Conservation (phyloP, 345 rosid species). For the Schrenkiella parvula region DNA sequence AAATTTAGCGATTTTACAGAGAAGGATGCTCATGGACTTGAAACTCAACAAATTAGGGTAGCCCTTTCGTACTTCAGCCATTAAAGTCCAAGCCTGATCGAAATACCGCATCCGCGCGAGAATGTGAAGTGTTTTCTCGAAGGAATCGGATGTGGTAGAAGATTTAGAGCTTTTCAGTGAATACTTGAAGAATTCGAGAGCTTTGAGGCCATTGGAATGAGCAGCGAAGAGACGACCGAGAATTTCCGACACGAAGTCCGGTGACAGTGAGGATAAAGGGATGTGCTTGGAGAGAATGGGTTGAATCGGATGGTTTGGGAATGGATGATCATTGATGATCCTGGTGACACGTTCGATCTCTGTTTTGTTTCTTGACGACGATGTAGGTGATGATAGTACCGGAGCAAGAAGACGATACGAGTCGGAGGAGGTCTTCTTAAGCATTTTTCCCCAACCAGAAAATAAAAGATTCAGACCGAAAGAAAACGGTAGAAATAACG, state of each 20-base stretch:
- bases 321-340: conserved; percentile 74
- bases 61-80: conserved; percentile 41
- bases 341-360: conserved; percentile 50
- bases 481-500: not conserved
- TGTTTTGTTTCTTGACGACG: conserved; percentile 6
- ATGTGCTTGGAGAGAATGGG: conserved; percentile 44
- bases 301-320: conserved; percentile 55
- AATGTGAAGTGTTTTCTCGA: conserved; percentile 82
- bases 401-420: conserved; percentile 26
- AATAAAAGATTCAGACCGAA: not conserved
- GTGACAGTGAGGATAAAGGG: conserved; percentile 37
- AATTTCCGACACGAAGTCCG: conserved; percentile 47
- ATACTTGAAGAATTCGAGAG: conserved; percentile 70
- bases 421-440: conserved; percentile 11
- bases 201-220: conserved; percentile 86
- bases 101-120: conserved; percentile 80
- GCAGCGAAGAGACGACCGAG: conserved; percentile 88
- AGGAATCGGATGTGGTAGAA: conserved; percentile 52
- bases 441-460: not conserved
- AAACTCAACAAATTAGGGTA: conserved; percentile 52
- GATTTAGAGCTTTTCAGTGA: conserved; percentile 35
- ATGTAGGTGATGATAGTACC: not conserved
- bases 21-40: conserved; percentile 80
- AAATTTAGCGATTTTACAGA: conserved; percentile 62
- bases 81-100: conserved; percentile 79